A percentile compares a stretch with the other conserved stretches of the same genome.
Conservation (phyloP, 306 rosid species). For the Dalbergia cochinchinensis region DNA sequence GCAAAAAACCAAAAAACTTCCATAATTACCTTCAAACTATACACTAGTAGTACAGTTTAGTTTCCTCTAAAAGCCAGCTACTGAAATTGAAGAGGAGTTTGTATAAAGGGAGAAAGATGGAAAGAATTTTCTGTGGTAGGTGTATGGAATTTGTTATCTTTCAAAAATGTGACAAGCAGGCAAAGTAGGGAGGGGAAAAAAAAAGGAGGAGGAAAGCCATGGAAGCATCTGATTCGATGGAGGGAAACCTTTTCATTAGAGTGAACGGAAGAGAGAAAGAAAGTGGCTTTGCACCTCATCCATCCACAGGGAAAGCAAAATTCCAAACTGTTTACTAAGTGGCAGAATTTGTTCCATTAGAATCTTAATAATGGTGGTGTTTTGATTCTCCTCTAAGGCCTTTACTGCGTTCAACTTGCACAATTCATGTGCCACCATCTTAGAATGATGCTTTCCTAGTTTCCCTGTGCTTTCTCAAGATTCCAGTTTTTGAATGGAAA, state of each 20-base stretch:
- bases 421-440: slow-evolving; percentile 34
- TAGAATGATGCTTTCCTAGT: slow-evolving; percentile 20
- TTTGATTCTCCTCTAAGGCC: slow-evolving; percentile 48
- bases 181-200: slow-evolving; percentile 46
- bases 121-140: slow-evolving; percentile 33
- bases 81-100: neutral
- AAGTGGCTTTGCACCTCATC: slow-evolving; percentile 64
- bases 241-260: slow-evolving; percentile 20
- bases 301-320: slow-evolving; percentile 53
- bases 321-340: slow-evolving; percentile 57
- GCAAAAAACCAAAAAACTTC: too few species aligned
- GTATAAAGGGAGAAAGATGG: slow-evolving; percentile 18
- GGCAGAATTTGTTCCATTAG: slow-evolving; percentile 66
- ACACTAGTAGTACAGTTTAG: neutral
- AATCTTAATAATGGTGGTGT: slow-evolving; percentile 53
- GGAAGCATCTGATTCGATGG: slow-evolving; percentile 74
- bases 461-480: slow-evolving; percentile 27
- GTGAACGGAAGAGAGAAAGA: slow-evolving; percentile 50
- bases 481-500: neutral
- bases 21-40: too few species aligned
- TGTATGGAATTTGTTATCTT: slow-evolving; percentile 23
- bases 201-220: slow-evolving; percentile 45
- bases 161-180: slow-evolving; percentile 36
- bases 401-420: slow-evolving; percentile 42
- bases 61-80: neutral